Evolutionary conservation across 768 basidiomycete species (phyloP), one percentile per base, ranked within the genome.

Genomic region (Sistotremastrum suecicum): DNA sequence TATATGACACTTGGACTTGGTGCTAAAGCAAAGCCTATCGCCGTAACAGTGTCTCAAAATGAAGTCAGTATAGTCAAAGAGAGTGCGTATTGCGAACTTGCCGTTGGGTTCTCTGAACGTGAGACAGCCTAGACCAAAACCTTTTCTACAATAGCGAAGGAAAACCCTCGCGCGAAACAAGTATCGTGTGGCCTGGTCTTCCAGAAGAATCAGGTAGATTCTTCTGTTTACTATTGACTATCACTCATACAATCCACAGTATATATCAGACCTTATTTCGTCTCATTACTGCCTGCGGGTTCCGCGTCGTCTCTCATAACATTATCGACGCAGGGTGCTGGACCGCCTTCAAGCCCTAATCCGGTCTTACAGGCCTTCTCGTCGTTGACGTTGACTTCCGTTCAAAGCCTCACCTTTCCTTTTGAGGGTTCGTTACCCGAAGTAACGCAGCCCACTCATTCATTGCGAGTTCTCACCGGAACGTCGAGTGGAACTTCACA

Each of bases 1-100:
- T 91, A 90, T 54, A 89, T 91, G 85, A 81, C 78, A 2, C 66
- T 88, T 28, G 83, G 86, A 1, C 64, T 88, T 5, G 83, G 83
- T 6, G 70, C 78, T 3, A 89, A 82, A 58, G 69, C 70, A 9
- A 88, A 80, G 60, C 80, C 84, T 2, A 71, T 69, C 5, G 66
- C 77, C 7, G 64, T 76, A 2, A 67, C 66, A 9, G 61, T 82
- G 30, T 65, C 63, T 34, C 76, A 80, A 5, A 67, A 66, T 0
- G 83, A 91, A 53, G 72, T 74, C 5, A 61, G 91, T 3, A 72
- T 90, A 34, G 71, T 76, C 2, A 86, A 80, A 62, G 89, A 92
- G 46, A 76, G 89, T 92, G 51, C 58, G 80, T 69, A 49, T 34
- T 29, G 30, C 34, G 30, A 33, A 10, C 5, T 31, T 47, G 32